Conservation (phyloP, 2,329 filamentous ascomycete genomes). For the Biscogniauxia sp. region DNA sequence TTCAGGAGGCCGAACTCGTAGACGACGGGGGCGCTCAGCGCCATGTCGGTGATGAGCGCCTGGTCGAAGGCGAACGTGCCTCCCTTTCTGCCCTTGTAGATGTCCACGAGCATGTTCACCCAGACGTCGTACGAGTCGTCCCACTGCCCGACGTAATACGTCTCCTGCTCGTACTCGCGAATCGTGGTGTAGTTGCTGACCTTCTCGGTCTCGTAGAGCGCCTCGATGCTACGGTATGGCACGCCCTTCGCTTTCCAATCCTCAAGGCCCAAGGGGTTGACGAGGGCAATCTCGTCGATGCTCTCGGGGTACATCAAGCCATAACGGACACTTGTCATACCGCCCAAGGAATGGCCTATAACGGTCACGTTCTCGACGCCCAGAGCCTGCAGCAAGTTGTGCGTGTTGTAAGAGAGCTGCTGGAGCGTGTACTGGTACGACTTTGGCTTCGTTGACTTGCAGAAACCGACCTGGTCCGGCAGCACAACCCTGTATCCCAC, state of each 20-base stretch:
- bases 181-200: conserved; percentile 44
- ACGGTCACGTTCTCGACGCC: conserved; percentile 43
- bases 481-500: conserved; percentile 51
- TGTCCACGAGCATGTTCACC: conserved; percentile 53
- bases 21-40: conserved; percentile 51
- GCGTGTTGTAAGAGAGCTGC: conserved; percentile 51
- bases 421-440: conserved; percentile 52
- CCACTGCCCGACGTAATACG: conserved; percentile 51
- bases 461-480: conserved; percentile 56
- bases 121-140: conserved; percentile 48
- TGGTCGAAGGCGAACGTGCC: conserved; percentile 44
- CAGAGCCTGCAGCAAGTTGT: conserved; percentile 44
- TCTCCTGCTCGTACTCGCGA: conserved; percentile 44
- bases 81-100: conserved; percentile 46
- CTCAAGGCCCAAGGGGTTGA: conserved; percentile 53
- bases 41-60: conserved; percentile 52
- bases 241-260: conserved; percentile 51
- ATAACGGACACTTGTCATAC: conserved; percentile 52
- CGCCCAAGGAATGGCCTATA: conserved; percentile 55
- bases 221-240: conserved; percentile 44
- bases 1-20: conserved; percentile 48
- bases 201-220: conserved; percentile 36
- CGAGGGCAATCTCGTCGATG: conserved; percentile 44
- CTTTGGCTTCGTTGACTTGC: conserved; percentile 52
- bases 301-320: conserved; percentile 47